phyloP scores from a whole-genome alignment of 805 yeast species.

The Hermanozyma aechmeae region DNA sequence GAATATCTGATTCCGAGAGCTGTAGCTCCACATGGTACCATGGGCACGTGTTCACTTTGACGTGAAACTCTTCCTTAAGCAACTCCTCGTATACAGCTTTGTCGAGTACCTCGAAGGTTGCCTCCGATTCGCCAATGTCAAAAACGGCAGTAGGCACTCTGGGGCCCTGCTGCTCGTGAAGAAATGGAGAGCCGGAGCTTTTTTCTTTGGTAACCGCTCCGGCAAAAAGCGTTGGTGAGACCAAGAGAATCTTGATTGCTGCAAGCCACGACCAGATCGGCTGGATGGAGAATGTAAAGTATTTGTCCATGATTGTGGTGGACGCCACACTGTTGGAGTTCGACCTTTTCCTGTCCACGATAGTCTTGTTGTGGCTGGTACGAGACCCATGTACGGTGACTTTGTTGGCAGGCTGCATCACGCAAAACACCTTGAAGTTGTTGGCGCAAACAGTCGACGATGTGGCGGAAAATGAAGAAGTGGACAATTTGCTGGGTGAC shows the following conservation, averaged over 20 bases:
- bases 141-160: not conserved
- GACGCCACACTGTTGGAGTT: conserved; percentile 7
- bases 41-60: conserved; percentile 13
- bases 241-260: conserved; percentile 22
- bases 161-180: not conserved
- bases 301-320: conserved; percentile 12
- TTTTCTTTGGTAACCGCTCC: conserved; percentile 18
- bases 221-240: conserved; percentile 20
- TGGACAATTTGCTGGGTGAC: conserved; percentile 1
- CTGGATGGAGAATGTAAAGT: conserved; percentile 16
- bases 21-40: no score
- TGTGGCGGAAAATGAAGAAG: conserved; percentile 1
- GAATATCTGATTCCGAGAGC: no score
- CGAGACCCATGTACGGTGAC: conserved; percentile 6
- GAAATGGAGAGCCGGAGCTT: conserved; percentile 9
- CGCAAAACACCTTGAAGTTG: conserved; percentile 19
- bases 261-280: conserved; percentile 37
- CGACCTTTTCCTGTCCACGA: conserved; percentile 9
- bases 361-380: no score
- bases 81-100: conserved; percentile 2
- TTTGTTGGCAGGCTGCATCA: conserved; percentile 14
- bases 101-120: conserved; percentile 18
- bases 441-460: conserved; percentile 10
- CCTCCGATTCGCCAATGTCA: conserved; percentile 20
- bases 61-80: conserved; percentile 2